Conservation (phyloP, 371 early-diverging fungal species). For the Lichtheimia hyalospora region DNA sequence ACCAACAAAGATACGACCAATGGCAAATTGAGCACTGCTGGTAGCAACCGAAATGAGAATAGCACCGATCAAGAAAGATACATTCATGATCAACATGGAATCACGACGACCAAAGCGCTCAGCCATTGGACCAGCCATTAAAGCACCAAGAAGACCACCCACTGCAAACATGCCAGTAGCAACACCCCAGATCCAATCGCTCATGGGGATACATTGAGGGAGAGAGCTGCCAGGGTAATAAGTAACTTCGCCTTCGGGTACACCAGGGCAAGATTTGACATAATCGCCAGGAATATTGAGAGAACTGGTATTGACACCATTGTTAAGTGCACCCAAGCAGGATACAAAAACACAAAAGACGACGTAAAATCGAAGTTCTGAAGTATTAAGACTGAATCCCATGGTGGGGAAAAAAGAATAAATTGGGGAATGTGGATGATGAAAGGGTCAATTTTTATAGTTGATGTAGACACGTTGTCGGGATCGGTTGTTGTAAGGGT, state of each 20-base stretch:
- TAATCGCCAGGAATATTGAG: constrained; percentile 43
- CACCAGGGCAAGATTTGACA: constrained; percentile 38
- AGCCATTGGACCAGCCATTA: constrained; percentile 57
- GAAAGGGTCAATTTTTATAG: too few species aligned
- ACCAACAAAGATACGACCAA: constrained; percentile 86
- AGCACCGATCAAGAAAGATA: constrained; percentile 68
- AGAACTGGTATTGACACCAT: constrained; percentile 47
- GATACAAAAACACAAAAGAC: constrained; percentile 43
- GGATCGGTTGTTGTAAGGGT: too few species aligned
- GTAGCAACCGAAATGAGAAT: constrained; percentile 60
- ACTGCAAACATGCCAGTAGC: constrained; percentile 69
- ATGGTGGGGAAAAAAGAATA: constrained; percentile 8
- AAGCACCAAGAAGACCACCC: constrained; percentile 77
- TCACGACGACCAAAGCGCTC: constrained; percentile 68
- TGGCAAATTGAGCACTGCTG: constrained; percentile 61
- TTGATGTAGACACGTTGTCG: too few species aligned
- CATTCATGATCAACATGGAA: constrained; percentile 64
- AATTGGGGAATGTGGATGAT: background rate
- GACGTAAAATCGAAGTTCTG: constrained; percentile 29
- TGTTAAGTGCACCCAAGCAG: constrained; percentile 41
- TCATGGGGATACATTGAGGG: constrained; percentile 49
- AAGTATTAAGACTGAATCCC: constrained; percentile 25
- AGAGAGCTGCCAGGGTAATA: constrained; percentile 37
- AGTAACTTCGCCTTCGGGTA: constrained; percentile 32
- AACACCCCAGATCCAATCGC: constrained; percentile 58